Conservation (phyloP, 306 rosid species). For the Alnus glutinosa region DNA sequence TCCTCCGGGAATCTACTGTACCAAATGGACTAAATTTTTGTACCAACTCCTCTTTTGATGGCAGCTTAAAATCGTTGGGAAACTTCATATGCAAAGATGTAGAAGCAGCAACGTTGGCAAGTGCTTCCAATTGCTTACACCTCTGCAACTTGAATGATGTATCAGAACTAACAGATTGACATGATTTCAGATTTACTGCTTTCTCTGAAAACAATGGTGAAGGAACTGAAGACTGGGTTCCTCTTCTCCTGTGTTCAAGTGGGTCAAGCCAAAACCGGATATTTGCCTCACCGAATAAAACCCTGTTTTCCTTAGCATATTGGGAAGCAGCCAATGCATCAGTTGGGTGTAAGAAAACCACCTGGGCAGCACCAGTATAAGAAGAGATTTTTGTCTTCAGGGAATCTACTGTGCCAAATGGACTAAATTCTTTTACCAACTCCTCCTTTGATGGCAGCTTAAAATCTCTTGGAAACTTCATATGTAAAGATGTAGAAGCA, state of each 20-base stretch:
- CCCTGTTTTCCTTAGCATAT: constrained; percentile 37
- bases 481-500: constrained; percentile 23
- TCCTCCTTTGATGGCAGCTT: constrained; percentile 36
- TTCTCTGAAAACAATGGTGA: not conserved
- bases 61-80: constrained; percentile 38
- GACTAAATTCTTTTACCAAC: constrained; percentile 38
- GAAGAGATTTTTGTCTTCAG: constrained; percentile 26
- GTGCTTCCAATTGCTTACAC: constrained; percentile 10
- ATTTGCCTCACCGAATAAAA: constrained; percentile 28
- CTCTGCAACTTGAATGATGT: constrained; percentile 28
- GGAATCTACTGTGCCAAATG: constrained; percentile 42
- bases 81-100: constrained; percentile 39
- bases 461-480: constrained; percentile 43
- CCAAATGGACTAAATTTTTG: constrained; percentile 48
- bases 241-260: constrained; percentile 31
- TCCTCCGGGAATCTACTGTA: constrained; percentile 29
- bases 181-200: not conserved
- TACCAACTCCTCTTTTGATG: constrained; percentile 35
- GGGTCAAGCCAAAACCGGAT: constrained; percentile 45
- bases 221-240: not conserved
- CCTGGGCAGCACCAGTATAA: constrained; percentile 31
- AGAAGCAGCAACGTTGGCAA: constrained; percentile 14
- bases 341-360: constrained; percentile 28
- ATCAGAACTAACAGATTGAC: constrained; percentile 14
- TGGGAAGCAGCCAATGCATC: constrained; percentile 42